A percentile compares a stretch with the other conserved stretches of the same genome.
These are phyloP conservation scores for Colletotrichum caudatum DNA, from an alignment of 2,329 filamentous ascomycete species.

Conservation along the genomic window DNA sequence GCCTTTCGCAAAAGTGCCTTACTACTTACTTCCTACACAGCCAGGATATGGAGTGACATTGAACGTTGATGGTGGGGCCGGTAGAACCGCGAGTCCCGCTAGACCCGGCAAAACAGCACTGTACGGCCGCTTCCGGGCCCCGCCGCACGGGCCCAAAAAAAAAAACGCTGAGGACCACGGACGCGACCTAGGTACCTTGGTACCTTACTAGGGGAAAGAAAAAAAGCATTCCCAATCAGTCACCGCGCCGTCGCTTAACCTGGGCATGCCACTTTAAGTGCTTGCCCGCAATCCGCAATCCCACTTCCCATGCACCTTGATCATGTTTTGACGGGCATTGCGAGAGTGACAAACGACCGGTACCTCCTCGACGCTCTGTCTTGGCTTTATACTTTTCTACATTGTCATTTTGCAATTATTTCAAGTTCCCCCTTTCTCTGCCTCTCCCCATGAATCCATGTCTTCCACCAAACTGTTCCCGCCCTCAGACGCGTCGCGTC, in stretches of 20 bases:
- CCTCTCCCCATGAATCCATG: constrained; percentile 40
- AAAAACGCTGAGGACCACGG: constrained; percentile 20
- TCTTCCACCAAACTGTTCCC: constrained; percentile 36
- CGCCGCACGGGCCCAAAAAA: constrained; percentile 4
- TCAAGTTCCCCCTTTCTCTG: background rate
- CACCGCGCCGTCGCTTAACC: constrained; percentile 16
- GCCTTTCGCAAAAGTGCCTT: background rate
- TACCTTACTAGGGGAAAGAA: background rate
- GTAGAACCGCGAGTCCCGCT: constrained; percentile 3
- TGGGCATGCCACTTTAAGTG: constrained; percentile 8
- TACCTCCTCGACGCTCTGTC: background rate
- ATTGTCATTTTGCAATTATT: background rate
- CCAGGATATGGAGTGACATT: background rate
- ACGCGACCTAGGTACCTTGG: constrained; percentile 10
- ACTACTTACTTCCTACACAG: background rate
- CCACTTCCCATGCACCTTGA: background rate
- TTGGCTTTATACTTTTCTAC: background rate
- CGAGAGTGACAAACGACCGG: background rate
- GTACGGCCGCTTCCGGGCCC: constrained; percentile 4
- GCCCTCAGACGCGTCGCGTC: constrained; percentile 63
- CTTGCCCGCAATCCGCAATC: constrained; percentile 12
- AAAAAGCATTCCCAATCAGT: constrained; percentile 1
- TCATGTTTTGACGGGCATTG: background rate
- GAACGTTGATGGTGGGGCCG: constrained; percentile 13
- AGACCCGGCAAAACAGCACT: background rate